Percentiles rank a stretch among this genome's conserved stretches.
Conservation (phyloP, 768 basidiomycete species). For the Kwoniella dendrophila region DNA sequence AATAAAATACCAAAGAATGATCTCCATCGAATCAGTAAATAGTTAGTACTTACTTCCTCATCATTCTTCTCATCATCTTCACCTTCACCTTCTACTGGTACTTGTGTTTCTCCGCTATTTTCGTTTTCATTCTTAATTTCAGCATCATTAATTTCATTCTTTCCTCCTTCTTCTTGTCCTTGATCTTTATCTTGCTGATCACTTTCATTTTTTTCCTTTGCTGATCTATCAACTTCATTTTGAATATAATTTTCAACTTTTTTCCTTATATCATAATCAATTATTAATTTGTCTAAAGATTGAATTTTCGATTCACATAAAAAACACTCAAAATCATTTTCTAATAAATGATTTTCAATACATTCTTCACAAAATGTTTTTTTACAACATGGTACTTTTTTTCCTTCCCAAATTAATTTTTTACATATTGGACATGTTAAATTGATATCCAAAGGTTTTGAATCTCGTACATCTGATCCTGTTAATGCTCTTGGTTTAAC, state of each 20-base stretch:
- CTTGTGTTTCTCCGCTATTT: too few relatives aligned
- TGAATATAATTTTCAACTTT: constrained; percentile 82
- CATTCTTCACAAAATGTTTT: constrained; percentile 95
- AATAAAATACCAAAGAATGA: neutral
- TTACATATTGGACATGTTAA: constrained; percentile 89
- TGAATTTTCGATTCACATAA: constrained; percentile 84
- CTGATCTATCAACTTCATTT: constrained; percentile 56
- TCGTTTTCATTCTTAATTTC: too few relatives aligned
- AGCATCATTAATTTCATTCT: too few relatives aligned
- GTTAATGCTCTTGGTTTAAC: constrained; percentile 73
- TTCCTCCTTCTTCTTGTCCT: constrained; percentile 61
- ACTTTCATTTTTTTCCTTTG: constrained; percentile 35
- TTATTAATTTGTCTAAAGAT: constrained; percentile 79
- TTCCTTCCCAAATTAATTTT: constrained; percentile 89
- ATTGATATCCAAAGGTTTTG: constrained; percentile 71
- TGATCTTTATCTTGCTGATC: constrained; percentile 62
- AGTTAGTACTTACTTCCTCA: constrained; percentile 47
- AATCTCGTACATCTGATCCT: constrained; percentile 83
- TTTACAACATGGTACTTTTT: constrained; percentile 92
- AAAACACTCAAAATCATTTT: constrained; percentile 93
- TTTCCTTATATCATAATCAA: constrained; percentile 77
- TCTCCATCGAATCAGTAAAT: too few relatives aligned
- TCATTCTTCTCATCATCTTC: constrained; percentile 55
- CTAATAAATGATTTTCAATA: constrained; percentile 88
- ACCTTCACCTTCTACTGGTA: too few relatives aligned